Evolutionary conservation across 2,329 filamentous ascomycete genomes (phyloP).

Genomic region (Trichoderma sp.): DNA sequence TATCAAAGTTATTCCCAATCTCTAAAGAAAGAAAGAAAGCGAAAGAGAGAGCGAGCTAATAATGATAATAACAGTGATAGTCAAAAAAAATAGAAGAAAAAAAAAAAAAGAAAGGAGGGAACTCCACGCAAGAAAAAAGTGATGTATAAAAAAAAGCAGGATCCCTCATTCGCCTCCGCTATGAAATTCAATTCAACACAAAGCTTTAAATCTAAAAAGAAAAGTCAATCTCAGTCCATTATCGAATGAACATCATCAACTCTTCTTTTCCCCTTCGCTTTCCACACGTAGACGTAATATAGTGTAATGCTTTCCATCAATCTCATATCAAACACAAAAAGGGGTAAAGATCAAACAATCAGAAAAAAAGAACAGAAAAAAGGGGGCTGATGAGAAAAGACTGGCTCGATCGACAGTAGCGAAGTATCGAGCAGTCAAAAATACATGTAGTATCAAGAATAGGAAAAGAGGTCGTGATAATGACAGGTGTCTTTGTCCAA

Average conservation of each 20-base stretch:
- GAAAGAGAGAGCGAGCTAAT: background rate
- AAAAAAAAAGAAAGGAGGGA: background rate
- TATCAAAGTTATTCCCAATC: background rate
- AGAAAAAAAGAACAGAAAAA: background rate
- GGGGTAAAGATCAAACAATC: background rate
- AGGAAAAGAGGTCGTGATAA: constrained; percentile 6
- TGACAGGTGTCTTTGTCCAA: constrained; percentile 20
- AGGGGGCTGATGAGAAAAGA: background rate
- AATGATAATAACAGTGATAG: background rate
- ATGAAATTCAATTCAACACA: constrained; percentile 35
- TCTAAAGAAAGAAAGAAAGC: background rate
- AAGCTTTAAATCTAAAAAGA: constrained; percentile 8
- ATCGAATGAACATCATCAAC: background rate
- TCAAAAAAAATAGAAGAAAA: background rate
- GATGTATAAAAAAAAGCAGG: constrained; percentile 26
- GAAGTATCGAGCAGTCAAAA: background rate
- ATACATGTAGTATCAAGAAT: background rate
- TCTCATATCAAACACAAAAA: constrained; percentile 10
- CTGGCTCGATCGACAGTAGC: background rate
- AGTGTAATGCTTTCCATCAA: constrained; percentile 16
- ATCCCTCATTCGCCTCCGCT: constrained; percentile 42
- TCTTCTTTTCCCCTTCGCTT: background rate
- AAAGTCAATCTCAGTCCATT: constrained; percentile 7
- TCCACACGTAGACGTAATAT: constrained; percentile 4
- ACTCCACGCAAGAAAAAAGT: constrained; percentile 6